Conservation (phyloP, 306 rosid species). For the Cicer cuneatum region DNA sequence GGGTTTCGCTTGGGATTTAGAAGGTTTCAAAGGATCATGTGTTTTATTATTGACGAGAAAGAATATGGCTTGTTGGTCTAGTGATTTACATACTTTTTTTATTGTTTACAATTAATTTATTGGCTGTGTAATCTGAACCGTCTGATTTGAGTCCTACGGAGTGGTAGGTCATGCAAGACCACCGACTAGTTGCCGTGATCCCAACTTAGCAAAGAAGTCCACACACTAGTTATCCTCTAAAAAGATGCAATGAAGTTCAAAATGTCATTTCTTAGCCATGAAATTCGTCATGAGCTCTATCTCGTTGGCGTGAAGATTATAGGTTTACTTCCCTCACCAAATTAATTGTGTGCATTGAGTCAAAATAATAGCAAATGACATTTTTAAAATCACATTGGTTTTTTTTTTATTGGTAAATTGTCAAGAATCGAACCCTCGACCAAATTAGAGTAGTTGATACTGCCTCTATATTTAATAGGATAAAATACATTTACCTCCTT, state of each 20-base stretch:
- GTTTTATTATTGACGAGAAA: constrained; percentile 51
- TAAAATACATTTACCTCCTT: background rate
- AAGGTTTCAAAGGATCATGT: constrained; percentile 49
- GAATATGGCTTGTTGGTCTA: constrained; percentile 52
- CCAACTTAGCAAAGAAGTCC: background rate
- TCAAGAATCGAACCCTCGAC: too few relatives aligned
- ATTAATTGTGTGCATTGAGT: background rate
- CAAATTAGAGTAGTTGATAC: too few relatives aligned
- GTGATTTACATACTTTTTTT: constrained; percentile 32
- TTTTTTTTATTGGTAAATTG: too few relatives aligned
- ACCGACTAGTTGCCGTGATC: background rate
- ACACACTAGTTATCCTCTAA: background rate
- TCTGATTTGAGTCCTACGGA: background rate
- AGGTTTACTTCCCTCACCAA: background rate
- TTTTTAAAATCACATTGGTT: background rate
- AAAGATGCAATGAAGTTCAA: background rate
- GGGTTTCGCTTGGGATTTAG: constrained; percentile 46
- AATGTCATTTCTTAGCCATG: background rate
- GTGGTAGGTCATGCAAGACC: background rate
- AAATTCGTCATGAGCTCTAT: background rate
- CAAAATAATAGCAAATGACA: too few relatives aligned
- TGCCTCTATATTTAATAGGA: background rate
- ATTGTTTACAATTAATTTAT: background rate
- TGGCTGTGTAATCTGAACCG: too few relatives aligned
- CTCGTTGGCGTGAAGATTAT: background rate